Conservation (phyloP, 208 protist species). For the Wallacemonas sp. region DNA sequence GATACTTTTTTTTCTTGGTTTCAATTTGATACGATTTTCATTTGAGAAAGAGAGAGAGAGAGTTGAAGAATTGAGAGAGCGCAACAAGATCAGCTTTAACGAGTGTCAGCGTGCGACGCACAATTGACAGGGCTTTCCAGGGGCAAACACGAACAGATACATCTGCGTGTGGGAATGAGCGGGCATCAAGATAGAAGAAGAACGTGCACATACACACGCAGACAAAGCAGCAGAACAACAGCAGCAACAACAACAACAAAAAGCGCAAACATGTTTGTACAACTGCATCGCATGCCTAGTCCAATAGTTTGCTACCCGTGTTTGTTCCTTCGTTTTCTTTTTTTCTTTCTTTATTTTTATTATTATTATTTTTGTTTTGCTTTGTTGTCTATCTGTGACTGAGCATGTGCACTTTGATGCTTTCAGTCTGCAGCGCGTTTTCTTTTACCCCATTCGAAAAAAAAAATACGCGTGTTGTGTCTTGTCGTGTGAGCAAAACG, state of each 20-base stretch:
- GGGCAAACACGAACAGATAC: no score
- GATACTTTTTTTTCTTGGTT: not conserved
- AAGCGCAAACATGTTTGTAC: not conserved
- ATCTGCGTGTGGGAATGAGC: no score
- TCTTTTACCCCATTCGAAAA: not conserved
- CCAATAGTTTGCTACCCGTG: no score
- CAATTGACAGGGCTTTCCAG: no score
- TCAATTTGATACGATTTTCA: not conserved
- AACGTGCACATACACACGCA: no score
- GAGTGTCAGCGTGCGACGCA: no score
- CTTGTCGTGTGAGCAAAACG: no score
- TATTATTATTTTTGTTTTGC: not conserved
- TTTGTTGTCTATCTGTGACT: not conserved
- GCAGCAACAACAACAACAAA: slow-evolving; percentile 9
- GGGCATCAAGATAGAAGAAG: no score
- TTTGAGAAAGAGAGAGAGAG: not conserved
- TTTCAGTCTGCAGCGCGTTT: not conserved
- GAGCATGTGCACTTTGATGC: not conserved
- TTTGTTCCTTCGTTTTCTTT: no score
- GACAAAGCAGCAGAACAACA: slow-evolving; percentile 9
- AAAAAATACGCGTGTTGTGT: not conserved
- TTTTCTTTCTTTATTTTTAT: not conserved
- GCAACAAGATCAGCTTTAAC: no score
- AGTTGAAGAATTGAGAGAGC: slow-evolving; percentile 3
- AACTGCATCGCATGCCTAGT: no score